Evolutionary conservation across 2,329 filamentous ascomycete genomes (phyloP).

Genomic region (Dactylellina parvicollis): DNA sequence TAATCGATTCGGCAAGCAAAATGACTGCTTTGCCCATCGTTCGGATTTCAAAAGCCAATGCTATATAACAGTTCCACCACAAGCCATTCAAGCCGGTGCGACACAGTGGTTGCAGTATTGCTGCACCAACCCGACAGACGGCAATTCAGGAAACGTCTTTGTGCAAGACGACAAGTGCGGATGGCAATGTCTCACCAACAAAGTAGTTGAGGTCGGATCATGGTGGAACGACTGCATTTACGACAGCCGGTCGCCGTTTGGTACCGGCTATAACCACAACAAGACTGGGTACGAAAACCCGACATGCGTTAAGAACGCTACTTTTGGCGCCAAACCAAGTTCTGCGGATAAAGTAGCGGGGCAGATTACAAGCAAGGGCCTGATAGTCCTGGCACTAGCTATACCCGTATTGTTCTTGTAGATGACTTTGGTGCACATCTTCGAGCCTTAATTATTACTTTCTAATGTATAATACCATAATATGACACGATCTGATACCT

Average conservation of each 20-base stretch:
- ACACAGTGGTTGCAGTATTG: constrained; percentile 17
- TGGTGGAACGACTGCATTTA: constrained; percentile 22
- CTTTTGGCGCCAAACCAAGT: neutral
- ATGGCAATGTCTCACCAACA: constrained; percentile 21
- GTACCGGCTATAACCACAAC: neutral
- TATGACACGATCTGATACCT: neutral
- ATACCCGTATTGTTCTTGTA: neutral
- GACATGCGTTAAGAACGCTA: neutral
- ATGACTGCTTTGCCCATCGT: constrained; percentile 20
- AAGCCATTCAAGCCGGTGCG: neutral
- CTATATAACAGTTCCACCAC: constrained; percentile 6
- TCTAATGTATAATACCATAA: constrained; percentile 14
- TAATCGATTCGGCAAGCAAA: neutral
- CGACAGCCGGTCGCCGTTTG: constrained; percentile 7
- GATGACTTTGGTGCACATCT: neutral
- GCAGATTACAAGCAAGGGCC: neutral
- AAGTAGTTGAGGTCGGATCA: neutral
- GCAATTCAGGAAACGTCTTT: constrained; percentile 3
- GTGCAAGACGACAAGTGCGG: neutral
- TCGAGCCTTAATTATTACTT: neutral
- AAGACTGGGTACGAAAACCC: constrained; percentile 15
- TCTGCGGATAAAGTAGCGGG: neutral
- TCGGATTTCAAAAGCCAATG: neutral
- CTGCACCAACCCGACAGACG: neutral
- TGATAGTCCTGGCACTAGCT: neutral